A percentile compares a stretch with the other conserved stretches of the same genome.
These are phyloP conservation scores for Diospyros lotus DNA, from an alignment of 148 eudicot species.

Conservation along the genomic window DNA sequence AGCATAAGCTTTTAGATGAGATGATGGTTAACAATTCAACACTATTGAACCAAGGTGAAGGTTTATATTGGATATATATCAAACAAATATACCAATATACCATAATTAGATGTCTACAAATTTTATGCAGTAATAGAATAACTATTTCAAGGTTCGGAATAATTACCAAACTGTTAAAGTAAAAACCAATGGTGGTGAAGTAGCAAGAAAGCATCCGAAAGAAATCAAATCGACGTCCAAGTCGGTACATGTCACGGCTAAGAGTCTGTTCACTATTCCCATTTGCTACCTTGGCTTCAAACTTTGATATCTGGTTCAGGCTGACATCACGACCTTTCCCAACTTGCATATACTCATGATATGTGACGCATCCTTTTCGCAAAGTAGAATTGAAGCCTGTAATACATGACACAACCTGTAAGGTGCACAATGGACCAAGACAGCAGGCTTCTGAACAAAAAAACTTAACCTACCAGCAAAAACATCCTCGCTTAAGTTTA, in stretches of 20 bases:
- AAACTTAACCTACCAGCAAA: slow-evolving; percentile 60
- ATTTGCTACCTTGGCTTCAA: slow-evolving; percentile 96
- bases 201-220: slow-evolving; percentile 95
- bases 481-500: slow-evolving; percentile 94
- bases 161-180: slow-evolving; percentile 81
- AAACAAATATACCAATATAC: not conserved
- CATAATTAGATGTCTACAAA: not conserved
- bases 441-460: slow-evolving; percentile 1
- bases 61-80: not conserved
- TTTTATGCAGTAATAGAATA: not conserved
- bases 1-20: too few relatives aligned
- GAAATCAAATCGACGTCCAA: slow-evolving; percentile 86
- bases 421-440: not conserved
- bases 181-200: slow-evolving; percentile 92
- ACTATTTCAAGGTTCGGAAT: not conserved
- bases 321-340: slow-evolving; percentile 99
- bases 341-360: slow-evolving; percentile 95
- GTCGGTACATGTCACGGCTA: slow-evolving; percentile 90
- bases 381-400: slow-evolving; percentile 80
- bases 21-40: too few relatives aligned
- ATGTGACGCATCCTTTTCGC: slow-evolving; percentile 73
- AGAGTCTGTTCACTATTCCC: slow-evolving; percentile 97
- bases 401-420: slow-evolving; percentile 10
- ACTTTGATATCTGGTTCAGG: slow-evolving; percentile 85
- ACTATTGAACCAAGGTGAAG: too few relatives aligned